A percentile compares a stretch with the other conserved stretches of the same genome.
Evolutionary conservation across 2,329 filamentous ascomycete genomes (phyloP).

Genomic region (Apiospora aurea): DNA sequence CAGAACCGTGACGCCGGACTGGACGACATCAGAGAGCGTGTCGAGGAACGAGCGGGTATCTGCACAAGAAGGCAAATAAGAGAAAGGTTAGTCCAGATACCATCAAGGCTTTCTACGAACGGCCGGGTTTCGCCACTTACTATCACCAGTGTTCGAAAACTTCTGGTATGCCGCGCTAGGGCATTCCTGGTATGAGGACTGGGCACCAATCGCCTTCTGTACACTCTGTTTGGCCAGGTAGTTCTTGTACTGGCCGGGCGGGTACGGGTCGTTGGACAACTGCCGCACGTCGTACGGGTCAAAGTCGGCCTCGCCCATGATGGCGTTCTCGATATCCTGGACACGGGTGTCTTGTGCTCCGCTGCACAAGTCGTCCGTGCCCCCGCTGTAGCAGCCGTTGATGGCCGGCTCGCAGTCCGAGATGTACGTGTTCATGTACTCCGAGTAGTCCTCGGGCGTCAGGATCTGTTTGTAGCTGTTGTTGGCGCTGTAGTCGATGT

Average conservation of each 20-base stretch:
- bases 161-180: slow-evolving; percentile 27
- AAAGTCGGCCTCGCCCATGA: slow-evolving; percentile 38
- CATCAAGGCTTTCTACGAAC: slow-evolving; percentile 42
- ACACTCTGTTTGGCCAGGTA: slow-evolving; percentile 34
- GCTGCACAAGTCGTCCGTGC: slow-evolving; percentile 41
- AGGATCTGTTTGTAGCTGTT: slow-evolving; percentile 52
- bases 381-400: slow-evolving; percentile 43
- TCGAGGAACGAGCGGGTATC: slow-evolving; percentile 53
- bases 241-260: slow-evolving; percentile 33
- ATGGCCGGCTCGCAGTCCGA: slow-evolving; percentile 47
- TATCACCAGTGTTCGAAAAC: slow-evolving; percentile 24
- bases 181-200: slow-evolving; percentile 30
- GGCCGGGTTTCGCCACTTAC: slow-evolving; percentile 25
- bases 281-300: slow-evolving; percentile 39
- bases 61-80: slow-evolving; percentile 31
- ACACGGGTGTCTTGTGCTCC: slow-evolving; percentile 45
- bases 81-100: slow-evolving; percentile 19
- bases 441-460: slow-evolving; percentile 39
- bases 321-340: slow-evolving; percentile 44
- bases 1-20: slow-evolving; percentile 55
- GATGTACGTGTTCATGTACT: slow-evolving; percentile 44
- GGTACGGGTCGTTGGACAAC: slow-evolving; percentile 35
- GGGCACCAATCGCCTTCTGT: slow-evolving; percentile 35
- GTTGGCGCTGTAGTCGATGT: slow-evolving; percentile 41
- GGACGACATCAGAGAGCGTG: slow-evolving; percentile 53